Base-by-base conservation (phyloP, 306 rosid species). In the Quercus parvula region DNA sequence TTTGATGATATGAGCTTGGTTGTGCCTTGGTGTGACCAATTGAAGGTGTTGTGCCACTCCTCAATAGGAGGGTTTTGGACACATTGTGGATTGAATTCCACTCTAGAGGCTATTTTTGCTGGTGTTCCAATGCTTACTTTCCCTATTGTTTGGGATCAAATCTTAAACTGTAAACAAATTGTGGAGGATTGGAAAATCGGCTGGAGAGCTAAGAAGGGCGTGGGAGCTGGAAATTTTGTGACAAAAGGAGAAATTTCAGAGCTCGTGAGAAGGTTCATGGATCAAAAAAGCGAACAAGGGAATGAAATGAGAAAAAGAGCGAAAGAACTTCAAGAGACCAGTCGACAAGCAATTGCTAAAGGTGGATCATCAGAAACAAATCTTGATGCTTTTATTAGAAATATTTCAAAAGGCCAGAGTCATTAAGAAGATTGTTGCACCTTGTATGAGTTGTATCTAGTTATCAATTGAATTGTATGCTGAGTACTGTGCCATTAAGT, bases 31-130 rank as follows among this genome's bases (percentile, higher is more conserved):
- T 86, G 90, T 78, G 87, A 83, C 49, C 89, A 89, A 56, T 41
- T 86, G 82, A 86, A 76, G 82, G 91, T 85, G 30, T 25, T 89
- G 84, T 79, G 77, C 27, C 91, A 89, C 73, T 49, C 81, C 56
- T 58, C 84, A 10, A 3, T 85, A 0, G 91, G 85, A 2, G 89
- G 88, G 0, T 83, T 83, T 78, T 61, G 66, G 85, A 77, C 85
- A 5, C 89, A 83, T 10, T 73, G 89, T 49, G 89, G 92, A 14
- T 87, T 90, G 89, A 86, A 84, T 57, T 88, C 90, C 0, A 66
- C 72, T 49, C 17, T 61, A 11, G 92, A 88, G 77, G 85, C 78
- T 75, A 64, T 72, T 31, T 84, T 41, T 54, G 78, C 85, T 33
- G 88, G 90, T 51, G 74, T 82, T 74, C 88, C 89, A 10, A 61